These are phyloP conservation scores for Aphanomyces cochlioides DNA, from an alignment of 352 stramenopile genomes.

Conservation along the genomic window DNA sequence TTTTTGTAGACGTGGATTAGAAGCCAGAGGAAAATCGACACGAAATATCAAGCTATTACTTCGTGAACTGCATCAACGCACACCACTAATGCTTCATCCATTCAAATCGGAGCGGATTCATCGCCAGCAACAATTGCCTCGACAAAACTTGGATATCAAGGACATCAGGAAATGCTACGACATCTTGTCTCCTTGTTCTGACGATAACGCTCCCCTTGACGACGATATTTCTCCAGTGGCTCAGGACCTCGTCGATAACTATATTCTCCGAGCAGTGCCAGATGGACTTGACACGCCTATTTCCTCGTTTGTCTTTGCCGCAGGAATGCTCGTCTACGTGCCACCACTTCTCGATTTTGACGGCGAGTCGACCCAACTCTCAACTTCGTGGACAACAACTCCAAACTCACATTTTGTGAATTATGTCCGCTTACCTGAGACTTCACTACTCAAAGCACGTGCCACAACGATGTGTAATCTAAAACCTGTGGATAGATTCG, in stretches of 20 bases:
- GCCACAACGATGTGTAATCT: background rate
- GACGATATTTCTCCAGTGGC: too few relatives aligned
- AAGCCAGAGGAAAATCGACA: slow-evolving; percentile 16
- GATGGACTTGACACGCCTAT: slow-evolving; percentile 11
- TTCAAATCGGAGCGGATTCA: slow-evolving; percentile 21
- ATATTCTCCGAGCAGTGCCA: background rate
- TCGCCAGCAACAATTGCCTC: background rate
- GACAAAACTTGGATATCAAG: slow-evolving; percentile 5
- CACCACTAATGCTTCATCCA: slow-evolving; percentile 25
- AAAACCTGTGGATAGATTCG: slow-evolving; percentile 13
- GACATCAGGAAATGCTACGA: background rate
- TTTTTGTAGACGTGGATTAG: slow-evolving; percentile 18
- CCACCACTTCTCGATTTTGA: slow-evolving; percentile 15
- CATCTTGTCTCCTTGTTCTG: too few relatives aligned
- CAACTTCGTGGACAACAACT: slow-evolving; percentile 6
- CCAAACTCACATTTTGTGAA: slow-evolving; percentile 8
- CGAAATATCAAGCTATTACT: slow-evolving; percentile 23
- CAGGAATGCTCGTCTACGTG: slow-evolving; percentile 5
- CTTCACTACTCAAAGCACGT: slow-evolving; percentile 18
- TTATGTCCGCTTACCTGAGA: slow-evolving; percentile 3
- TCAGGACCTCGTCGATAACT: background rate
- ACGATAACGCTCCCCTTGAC: too few relatives aligned
- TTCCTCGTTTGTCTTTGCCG: slow-evolving; percentile 15
- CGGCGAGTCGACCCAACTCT: background rate
- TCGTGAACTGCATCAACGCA: slow-evolving; percentile 4